phyloP scores from a whole-genome alignment of 2,329 filamentous ascomycete species.

The Nothophoma quercina region DNA sequence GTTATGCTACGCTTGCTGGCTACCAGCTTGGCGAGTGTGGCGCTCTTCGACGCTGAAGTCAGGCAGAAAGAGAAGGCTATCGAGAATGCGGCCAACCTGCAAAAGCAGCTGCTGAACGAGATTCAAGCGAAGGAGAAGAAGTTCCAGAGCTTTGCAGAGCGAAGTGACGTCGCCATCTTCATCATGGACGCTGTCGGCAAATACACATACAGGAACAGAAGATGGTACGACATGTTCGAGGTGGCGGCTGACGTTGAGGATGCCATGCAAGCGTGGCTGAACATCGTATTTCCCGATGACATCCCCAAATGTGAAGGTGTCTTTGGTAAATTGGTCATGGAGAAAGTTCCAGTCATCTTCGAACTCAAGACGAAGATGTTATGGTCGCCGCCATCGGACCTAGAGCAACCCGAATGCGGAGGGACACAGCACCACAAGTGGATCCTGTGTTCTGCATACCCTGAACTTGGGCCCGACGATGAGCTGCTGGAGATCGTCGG shows the following conservation, averaged over 20 bases:
- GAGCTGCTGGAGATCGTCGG: constrained; percentile 44
- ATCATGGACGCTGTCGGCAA: constrained; percentile 45
- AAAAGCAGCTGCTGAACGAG: constrained; percentile 46
- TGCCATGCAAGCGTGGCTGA: constrained; percentile 28
- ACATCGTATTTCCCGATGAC: constrained; percentile 46
- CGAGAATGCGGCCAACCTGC: constrained; percentile 43
- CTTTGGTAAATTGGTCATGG: constrained; percentile 41
- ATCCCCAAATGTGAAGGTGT: constrained; percentile 37
- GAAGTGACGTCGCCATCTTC: constrained; percentile 53
- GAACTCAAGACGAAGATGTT: constrained; percentile 49
- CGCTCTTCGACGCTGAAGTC: constrained; percentile 50
- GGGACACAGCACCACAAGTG: constrained; percentile 32
- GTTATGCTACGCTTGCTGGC: constrained; percentile 48
- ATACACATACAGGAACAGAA: constrained; percentile 52
- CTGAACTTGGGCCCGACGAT: constrained; percentile 30
- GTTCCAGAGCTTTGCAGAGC: constrained; percentile 51
- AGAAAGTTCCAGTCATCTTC: constrained; percentile 45
- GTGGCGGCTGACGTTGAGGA: constrained; percentile 25
- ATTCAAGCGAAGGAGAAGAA: constrained; percentile 41
- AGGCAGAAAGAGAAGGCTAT: constrained; percentile 45
- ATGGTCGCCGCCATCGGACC: constrained; percentile 40
- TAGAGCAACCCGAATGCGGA: constrained; percentile 16
- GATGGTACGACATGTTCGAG: constrained; percentile 48
- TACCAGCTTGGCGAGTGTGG: constrained; percentile 51
- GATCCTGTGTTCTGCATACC: constrained; percentile 42